Conservation (phyloP, 257 asterid species). For the Nicotiana knightiana region DNA sequence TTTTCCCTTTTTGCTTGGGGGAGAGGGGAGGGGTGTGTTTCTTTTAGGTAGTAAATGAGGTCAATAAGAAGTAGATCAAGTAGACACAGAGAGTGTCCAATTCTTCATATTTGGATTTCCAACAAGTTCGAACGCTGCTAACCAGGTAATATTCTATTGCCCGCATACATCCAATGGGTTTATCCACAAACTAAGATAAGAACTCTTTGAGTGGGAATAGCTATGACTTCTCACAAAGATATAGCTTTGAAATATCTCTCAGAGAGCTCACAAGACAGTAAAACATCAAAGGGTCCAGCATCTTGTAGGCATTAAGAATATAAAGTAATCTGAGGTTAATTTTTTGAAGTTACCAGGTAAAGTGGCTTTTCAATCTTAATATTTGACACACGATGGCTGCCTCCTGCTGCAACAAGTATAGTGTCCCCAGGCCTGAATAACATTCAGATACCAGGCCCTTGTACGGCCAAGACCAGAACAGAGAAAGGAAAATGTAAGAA, state of each 20-base stretch:
- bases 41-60: background rate
- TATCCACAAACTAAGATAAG: background rate
- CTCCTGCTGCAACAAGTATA: conserved; percentile 89
- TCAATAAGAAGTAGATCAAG: background rate
- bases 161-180: background rate
- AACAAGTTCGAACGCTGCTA: background rate
- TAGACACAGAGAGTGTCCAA: background rate
- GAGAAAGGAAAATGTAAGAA: background rate
- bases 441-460: conserved; percentile 15
- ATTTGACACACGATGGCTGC: conserved; percentile 69
- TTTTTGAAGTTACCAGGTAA: conserved; percentile 61
- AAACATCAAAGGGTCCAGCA: conserved; percentile 4
- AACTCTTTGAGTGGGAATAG: background rate
- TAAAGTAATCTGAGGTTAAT: background rate
- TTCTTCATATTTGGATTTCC: background rate
- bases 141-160: background rate
- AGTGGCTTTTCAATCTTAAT: conserved; percentile 88
- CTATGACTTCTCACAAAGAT: background rate
- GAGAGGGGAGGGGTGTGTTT: background rate
- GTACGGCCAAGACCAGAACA: background rate
- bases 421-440: conserved; percentile 91
- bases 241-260: background rate
- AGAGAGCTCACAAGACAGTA: background rate
- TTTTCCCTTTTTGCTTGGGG: background rate
- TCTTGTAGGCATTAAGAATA: background rate